phyloP scores from a whole-genome alignment of 1,284 basidiomycete species.

The Fomitopsis palustris region DNA sequence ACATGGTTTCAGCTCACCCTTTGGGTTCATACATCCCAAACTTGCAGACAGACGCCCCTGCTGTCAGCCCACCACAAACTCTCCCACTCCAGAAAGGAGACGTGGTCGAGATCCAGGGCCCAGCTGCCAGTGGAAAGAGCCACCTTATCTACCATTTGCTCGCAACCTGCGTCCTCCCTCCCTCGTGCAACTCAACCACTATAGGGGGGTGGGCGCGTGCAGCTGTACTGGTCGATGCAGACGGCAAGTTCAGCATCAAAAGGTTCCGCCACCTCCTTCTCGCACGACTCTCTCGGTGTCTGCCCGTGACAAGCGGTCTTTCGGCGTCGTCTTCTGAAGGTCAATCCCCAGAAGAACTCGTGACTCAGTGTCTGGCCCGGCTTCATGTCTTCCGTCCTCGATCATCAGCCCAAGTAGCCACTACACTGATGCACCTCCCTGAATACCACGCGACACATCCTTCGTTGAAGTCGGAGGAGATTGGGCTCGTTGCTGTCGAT shows the following conservation, averaged over 20 bases:
- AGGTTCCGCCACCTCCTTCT: constrained; percentile 53
- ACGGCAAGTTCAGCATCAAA: constrained; percentile 55
- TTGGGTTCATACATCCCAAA: constrained; percentile 22
- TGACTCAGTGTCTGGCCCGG: constrained; percentile 43
- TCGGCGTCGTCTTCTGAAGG: background rate
- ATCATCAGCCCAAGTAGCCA: constrained; percentile 64
- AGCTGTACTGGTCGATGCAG: constrained; percentile 67
- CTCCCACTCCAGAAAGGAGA: constrained; percentile 43
- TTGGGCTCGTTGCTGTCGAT: constrained; percentile 68
- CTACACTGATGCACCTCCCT: constrained; percentile 58
- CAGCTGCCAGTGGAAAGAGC: constrained; percentile 70
- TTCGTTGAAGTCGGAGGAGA: constrained; percentile 43
- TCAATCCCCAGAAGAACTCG: constrained; percentile 21
- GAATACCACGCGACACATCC: constrained; percentile 44
- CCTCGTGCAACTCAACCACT: constrained; percentile 20
- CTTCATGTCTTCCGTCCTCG: constrained; percentile 66
- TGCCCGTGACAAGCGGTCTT: background rate
- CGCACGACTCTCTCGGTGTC: constrained; percentile 28
- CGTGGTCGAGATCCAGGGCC: constrained; percentile 73
- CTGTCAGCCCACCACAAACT: background rate
- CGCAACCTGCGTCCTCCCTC: constrained; percentile 57
- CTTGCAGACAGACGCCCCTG: constrained; percentile 30
- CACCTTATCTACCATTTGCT: constrained; percentile 66
- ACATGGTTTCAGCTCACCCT: constrained; percentile 16
- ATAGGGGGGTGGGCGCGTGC: constrained; percentile 59